Evolutionary conservation across 148 eudicot species (phyloP).

Genomic region (Vaccinium corymbosum): DNA sequence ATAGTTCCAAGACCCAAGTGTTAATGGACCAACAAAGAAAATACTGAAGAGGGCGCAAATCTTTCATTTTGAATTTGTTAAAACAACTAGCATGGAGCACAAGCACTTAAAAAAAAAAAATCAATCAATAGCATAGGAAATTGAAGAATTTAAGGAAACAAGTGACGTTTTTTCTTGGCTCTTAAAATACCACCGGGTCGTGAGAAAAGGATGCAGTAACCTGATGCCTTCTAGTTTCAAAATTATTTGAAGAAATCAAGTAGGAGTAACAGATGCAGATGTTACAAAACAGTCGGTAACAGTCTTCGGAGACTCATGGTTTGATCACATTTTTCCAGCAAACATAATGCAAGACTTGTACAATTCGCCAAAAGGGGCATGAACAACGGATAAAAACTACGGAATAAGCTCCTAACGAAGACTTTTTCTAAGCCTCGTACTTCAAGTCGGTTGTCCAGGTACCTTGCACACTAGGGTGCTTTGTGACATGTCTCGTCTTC

Average conservation of each 20-base stretch:
- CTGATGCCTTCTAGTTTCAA: not conserved
- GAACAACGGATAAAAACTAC: not conserved
- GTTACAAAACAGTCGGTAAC: not conserved
- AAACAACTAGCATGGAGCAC: no score
- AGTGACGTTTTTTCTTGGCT: not conserved
- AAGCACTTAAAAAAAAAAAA: no score
- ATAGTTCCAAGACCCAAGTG: no score
- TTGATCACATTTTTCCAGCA: not conserved
- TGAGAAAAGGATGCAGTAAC: not conserved
- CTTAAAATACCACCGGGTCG: not conserved
- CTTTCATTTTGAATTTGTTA: no score
- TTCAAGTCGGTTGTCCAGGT: constrained; percentile 72
- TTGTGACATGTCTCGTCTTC: constrained; percentile 81
- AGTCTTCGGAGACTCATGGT: not conserved
- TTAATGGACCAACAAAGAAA: no score
- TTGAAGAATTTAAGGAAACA: not conserved
- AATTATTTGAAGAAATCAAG: not conserved
- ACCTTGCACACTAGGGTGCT: constrained; percentile 89
- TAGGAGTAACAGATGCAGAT: not conserved
- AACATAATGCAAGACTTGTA: not conserved
- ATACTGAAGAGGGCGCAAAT: no score
- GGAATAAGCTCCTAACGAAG: not conserved
- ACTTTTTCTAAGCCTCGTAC: constrained; percentile 29
- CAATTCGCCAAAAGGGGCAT: not conserved
- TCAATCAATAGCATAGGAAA: no score